phyloP scores from a whole-genome alignment of 805 yeast species.

The Barnettozyma botsteinii region DNA sequence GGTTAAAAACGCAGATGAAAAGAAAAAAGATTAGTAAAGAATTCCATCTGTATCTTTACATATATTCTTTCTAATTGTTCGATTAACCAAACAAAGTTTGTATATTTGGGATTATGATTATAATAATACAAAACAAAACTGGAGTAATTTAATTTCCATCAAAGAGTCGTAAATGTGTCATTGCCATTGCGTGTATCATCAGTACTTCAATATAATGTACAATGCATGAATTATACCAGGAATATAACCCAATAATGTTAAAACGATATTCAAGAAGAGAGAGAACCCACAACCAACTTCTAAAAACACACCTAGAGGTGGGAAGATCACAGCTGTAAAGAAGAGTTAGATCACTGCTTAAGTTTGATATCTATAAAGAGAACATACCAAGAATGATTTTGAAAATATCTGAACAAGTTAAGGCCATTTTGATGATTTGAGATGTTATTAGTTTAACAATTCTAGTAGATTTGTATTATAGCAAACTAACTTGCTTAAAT shows the following conservation, averaged over 20 bases:
- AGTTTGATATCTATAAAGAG: too few relatives aligned
- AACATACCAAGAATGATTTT: slow-evolving; percentile 34
- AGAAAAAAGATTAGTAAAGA: slow-evolving; percentile 12
- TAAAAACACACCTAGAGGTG: slow-evolving; percentile 53
- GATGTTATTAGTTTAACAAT: not conserved
- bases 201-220: slow-evolving; percentile 36
- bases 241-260: slow-evolving; percentile 64
- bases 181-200: too few relatives aligned
- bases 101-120: too few relatives aligned
- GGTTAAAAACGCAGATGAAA: slow-evolving; percentile 7
- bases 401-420: slow-evolving; percentile 43
- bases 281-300: slow-evolving; percentile 41
- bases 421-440: slow-evolving; percentile 31
- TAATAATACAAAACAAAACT: too few relatives aligned
- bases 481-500: not conserved
- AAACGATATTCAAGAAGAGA: slow-evolving; percentile 43
- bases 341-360: not conserved
- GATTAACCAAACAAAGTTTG: too few relatives aligned
- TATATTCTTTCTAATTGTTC: too few relatives aligned
- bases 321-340: slow-evolving; percentile 40
- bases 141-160: too few relatives aligned
- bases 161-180: too few relatives aligned
- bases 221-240: slow-evolving; percentile 66
- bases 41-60: not conserved
- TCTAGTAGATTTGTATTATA: not conserved